Evolutionary conservation across 495 filamentous ascomycete species (phyloP).

Genomic region (Hypoxylon perforatum): DNA sequence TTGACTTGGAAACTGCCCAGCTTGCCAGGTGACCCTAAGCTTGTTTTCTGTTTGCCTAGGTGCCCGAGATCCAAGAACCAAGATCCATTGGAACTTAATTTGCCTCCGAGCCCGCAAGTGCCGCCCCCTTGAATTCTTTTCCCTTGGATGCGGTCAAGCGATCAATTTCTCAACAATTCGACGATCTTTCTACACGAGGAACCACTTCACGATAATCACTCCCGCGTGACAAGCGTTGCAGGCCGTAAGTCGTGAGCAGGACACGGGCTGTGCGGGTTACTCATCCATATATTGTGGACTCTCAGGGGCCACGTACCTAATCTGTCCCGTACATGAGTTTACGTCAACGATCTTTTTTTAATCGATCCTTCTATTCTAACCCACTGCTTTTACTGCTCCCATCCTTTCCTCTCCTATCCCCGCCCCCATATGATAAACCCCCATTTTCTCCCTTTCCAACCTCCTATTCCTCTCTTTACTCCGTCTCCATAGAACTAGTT

Average conservation of each 20-base stretch:
- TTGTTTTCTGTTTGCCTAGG: conserved; percentile 35
- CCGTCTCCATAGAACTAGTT: conserved; percentile 17
- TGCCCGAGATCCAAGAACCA: conserved; percentile 25
- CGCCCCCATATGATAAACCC: conserved; percentile 1
- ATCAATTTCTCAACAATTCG: conserved; percentile 23
- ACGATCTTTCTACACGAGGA: conserved; percentile 28
- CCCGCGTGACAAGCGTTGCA: conserved; percentile 27
- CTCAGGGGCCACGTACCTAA: conserved; percentile 21
- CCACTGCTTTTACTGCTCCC: no score
- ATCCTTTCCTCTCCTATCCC: neutral
- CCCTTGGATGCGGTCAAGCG: conserved; percentile 34
- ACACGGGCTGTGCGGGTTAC: conserved; percentile 6
- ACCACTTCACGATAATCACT: conserved; percentile 37
- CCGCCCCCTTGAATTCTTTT: conserved; percentile 17
- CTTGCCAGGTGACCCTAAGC: conserved; percentile 13
- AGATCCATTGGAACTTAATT: neutral
- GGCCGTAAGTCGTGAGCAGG: conserved; percentile 19
- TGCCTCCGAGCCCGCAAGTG: neutral
- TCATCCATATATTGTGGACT: conserved; percentile 32
- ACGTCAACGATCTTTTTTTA: conserved; percentile 30
- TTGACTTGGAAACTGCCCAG: neutral
- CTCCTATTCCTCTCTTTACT: conserved; percentile 8
- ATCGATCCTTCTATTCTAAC: conserved; percentile 7
- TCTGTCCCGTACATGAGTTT: conserved; percentile 23
- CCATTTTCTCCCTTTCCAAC: conserved; percentile 3